Percentiles rank a stretch among this genome's conserved stretches.
These are phyloP conservation scores for Darksidea phi DNA, from an alignment of 495 filamentous ascomycete genomes.

Conservation along the genomic window DNA sequence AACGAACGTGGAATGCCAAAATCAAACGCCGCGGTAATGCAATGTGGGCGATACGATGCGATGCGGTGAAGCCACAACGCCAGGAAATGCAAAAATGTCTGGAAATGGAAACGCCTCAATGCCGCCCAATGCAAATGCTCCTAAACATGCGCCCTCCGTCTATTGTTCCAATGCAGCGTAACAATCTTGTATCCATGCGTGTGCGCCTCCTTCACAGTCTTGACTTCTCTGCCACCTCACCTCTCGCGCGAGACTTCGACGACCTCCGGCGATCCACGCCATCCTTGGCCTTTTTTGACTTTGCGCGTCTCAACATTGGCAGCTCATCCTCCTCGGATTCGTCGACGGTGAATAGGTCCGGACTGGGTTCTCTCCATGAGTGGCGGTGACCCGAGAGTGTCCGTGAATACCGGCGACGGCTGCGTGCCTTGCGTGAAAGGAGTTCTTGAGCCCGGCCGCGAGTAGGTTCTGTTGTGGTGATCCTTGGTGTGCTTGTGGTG, in stretches of 20 bases:
- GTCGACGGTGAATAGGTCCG: constrained; percentile 44
- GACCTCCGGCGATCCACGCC: constrained; percentile 33
- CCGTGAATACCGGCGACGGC: constrained; percentile 29
- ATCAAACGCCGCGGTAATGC: neutral
- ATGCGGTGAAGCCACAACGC: constrained; percentile 2
- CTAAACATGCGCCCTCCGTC: neutral
- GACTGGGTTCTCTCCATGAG: constrained; percentile 46
- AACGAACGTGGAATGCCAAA: neutral
- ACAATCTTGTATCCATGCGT: constrained; percentile 5
- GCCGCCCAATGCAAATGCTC: constrained; percentile 19
- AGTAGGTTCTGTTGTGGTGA: constrained; percentile 32
- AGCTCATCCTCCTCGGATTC: constrained; percentile 39
- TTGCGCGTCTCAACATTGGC: constrained; percentile 7
- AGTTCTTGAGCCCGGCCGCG: constrained; percentile 40
- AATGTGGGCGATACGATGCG: neutral
- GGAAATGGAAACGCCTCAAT: neutral
- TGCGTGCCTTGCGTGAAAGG: constrained; percentile 8
- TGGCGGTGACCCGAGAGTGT: constrained; percentile 44
- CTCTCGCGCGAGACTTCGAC: constrained; percentile 3
- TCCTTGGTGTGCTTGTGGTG: constrained; percentile 32
- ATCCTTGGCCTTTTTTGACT: constrained; percentile 31
- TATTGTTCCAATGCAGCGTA: neutral
- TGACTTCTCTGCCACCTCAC: constrained; percentile 25
- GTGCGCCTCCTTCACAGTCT: constrained; percentile 23
- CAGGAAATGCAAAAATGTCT: constrained; percentile 5